phyloP scores from a whole-genome alignment of 2,329 filamentous ascomycete species.

The Pleomassaria siparia region DNA sequence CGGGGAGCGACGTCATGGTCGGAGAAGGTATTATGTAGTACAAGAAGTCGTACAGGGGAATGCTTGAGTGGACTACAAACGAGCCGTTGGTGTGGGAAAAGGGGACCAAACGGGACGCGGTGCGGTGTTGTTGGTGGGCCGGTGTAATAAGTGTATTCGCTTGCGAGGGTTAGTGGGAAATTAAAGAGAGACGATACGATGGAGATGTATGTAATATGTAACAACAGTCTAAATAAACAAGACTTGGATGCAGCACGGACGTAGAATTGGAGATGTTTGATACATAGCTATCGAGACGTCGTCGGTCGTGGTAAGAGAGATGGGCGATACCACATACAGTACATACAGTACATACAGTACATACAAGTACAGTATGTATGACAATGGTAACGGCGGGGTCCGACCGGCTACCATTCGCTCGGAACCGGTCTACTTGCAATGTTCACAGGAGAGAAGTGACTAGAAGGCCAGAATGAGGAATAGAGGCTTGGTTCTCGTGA shows the following conservation, averaged over 20 bases:
- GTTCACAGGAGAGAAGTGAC: neutral
- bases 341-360: too few relatives aligned
- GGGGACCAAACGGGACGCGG: neutral
- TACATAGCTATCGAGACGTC: neutral
- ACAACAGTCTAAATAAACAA: too few relatives aligned
- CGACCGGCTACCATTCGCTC: conserved; percentile 21
- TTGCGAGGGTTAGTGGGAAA: neutral
- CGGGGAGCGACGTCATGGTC: conserved; percentile 55
- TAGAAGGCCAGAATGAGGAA: neutral
- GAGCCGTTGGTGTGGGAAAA: neutral
- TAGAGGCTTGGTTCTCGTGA: neutral
- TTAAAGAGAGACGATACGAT: neutral
- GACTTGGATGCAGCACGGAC: neutral
- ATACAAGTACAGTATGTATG: too few relatives aligned
- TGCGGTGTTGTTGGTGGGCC: neutral
- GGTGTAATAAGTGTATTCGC: neutral
- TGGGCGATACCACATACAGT: too few relatives aligned
- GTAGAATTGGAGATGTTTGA: neutral
- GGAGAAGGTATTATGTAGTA: neutral
- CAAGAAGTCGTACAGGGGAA: neutral
- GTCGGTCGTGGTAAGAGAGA: too few relatives aligned
- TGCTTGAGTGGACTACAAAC: conserved; percentile 2
- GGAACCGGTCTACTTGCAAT: conserved; percentile 3
- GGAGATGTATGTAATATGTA: too few relatives aligned
- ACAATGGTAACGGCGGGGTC: conserved; percentile 25